Percentiles rank a stretch among this genome's conserved stretches.
Conservation (phyloP, 2,329 filamentous ascomycete genomes). For the Monosporascus sp. region DNA sequence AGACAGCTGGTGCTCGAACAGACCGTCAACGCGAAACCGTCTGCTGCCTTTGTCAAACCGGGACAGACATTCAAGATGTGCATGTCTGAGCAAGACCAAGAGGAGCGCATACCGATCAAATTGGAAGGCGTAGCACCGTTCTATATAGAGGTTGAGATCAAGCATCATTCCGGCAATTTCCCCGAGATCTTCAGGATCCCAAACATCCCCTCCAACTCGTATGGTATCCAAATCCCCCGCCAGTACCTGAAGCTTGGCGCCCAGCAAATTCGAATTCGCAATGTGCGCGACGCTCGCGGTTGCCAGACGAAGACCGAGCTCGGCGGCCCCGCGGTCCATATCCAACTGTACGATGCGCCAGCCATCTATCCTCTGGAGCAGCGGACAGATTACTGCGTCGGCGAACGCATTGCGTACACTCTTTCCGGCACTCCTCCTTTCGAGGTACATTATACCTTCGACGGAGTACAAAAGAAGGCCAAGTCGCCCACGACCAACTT, state of each 20-base stretch:
- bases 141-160: constrained; percentile 85
- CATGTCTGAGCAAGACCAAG: constrained; percentile 72
- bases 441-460: constrained; percentile 87
- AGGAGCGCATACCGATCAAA: constrained; percentile 83
- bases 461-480: constrained; percentile 71
- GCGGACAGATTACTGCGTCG: constrained; percentile 86
- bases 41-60: constrained; percentile 75
- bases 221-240: constrained; percentile 79
- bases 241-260: constrained; percentile 81
- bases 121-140: constrained; percentile 84
- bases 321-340: constrained; percentile 72
- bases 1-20: constrained; percentile 69
- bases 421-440: constrained; percentile 89
- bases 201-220: constrained; percentile 68
- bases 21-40: constrained; percentile 76
- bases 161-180: constrained; percentile 75
- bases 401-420: constrained; percentile 88
- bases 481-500: constrained; percentile 77
- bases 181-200: constrained; percentile 78
- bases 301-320: constrained; percentile 75
- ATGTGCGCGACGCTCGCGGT: constrained; percentile 79
- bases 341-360: constrained; percentile 89
- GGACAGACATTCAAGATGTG: constrained; percentile 96
- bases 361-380: constrained; percentile 84
- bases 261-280: constrained; percentile 82